Conservation (phyloP, 805 yeast genomes). For the Candida khao-thaluensis region DNA sequence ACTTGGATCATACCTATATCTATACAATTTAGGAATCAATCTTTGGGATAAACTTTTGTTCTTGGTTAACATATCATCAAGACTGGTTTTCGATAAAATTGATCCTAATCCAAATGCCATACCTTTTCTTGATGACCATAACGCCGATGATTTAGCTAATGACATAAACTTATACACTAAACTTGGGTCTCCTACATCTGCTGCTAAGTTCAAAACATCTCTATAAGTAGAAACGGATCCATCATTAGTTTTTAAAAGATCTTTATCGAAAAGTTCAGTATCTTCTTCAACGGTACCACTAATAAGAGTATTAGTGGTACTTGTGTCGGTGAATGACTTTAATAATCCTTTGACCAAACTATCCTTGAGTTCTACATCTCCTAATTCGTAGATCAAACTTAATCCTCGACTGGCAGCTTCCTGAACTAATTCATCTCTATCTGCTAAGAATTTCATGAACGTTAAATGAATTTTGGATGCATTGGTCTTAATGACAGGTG, state of each 20-base stretch:
- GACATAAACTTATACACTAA: constrained; percentile 94
- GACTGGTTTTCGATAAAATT: constrained; percentile 72
- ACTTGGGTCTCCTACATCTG: constrained; percentile 95
- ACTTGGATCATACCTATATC: constrained; percentile 86
- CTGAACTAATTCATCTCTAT: constrained; percentile 83
- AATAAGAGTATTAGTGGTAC: constrained; percentile 42
- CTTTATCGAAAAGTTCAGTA: constrained; percentile 83
- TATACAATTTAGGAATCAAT: constrained; percentile 76
- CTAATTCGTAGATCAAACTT: constrained; percentile 75
- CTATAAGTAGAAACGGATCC: constrained; percentile 89
- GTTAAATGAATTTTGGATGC: constrained; percentile 66
- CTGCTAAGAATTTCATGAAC: constrained; percentile 77
- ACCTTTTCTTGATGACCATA: constrained; percentile 93
- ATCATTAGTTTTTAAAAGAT: constrained; percentile 73
- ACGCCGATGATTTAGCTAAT: constrained; percentile 76
- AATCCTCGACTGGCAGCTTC: constrained; percentile 91
- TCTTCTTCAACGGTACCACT: constrained; percentile 75
- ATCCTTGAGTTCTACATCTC: constrained; percentile 65
- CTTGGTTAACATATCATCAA: constrained; percentile 57
- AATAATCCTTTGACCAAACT: constrained; percentile 70
- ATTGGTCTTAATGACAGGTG: constrained; percentile 34
- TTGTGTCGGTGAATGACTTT: constrained; percentile 73
- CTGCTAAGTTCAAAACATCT: constrained; percentile 82
- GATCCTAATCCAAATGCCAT: constrained; percentile 91
- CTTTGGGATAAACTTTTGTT: constrained; percentile 55